Evolutionary conservation across 2,329 filamentous ascomycete species (phyloP), one percentile per base, ranked within the genome.

Genomic region (Pyrenochaeta sp.): DNA sequence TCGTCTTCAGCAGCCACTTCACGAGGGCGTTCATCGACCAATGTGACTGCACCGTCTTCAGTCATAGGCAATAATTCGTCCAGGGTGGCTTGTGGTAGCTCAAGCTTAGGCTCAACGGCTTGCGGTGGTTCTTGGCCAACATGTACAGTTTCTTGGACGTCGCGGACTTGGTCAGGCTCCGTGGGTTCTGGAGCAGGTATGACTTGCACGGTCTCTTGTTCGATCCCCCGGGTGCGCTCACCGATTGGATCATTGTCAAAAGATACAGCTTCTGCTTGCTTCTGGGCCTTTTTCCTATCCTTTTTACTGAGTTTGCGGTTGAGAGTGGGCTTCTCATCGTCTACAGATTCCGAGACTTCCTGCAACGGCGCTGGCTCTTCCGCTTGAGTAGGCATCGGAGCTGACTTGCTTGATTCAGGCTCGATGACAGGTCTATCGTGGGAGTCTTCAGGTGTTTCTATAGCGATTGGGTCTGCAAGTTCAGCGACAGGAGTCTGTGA

Each of bases 281-380:
- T 71, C 49, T 63, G 63, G 7, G 64, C 58, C 45, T 66, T 72
- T 54, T 68, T 73, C 56, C 67, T 71, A 33, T 73, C 69, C 33
- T 73, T 72, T 56, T 74, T 73, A 57, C 68, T 72, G n/a, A 71
- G 57, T 52, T 71, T 72, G 35, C 63, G 69, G 37, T 37, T 54
- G n/a, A 68, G 51, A 7, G 39, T 29, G 9, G 66, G 63, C 47
- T 50, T 60, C 31, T 66, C 61, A n/a, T 39, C 2, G 9, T 52
- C 53, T 4, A 47, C 27, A 6, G 20, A 9, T n/a, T 56, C 49
- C 17, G 47, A 51, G 31, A 18, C 23, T 17, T 54, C 31, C 6
- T 54, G 49, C 4, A 45, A 3, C 6, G 50, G 30, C 7, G 29
- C 39, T 14, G 29, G 17, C 2, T 36, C 20, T 15, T 60, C 43